These are phyloP conservation scores for Yueomyces sinensis DNA, from an alignment of 805 yeast species.

Conservation along the genomic window DNA sequence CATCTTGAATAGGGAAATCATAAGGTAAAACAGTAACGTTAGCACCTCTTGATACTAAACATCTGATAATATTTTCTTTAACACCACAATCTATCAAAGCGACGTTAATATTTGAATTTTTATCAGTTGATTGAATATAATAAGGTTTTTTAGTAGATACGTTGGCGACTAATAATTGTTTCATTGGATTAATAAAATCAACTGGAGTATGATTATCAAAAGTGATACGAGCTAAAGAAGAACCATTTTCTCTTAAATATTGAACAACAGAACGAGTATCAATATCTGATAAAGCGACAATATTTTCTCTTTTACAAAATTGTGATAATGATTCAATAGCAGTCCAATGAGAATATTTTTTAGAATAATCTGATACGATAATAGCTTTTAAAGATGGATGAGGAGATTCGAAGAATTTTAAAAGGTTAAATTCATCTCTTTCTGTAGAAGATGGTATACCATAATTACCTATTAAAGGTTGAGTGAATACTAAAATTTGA, in stretches of 20 bases:
- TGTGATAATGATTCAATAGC: slow-evolving; percentile 91
- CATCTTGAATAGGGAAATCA: slow-evolving; percentile 82
- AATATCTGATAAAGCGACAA: slow-evolving; percentile 92
- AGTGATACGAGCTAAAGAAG: slow-evolving; percentile 80
- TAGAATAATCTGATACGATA: slow-evolving; percentile 90
- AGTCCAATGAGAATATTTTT: slow-evolving; percentile 98
- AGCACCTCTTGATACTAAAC: slow-evolving; percentile 89
- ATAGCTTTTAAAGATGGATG: slow-evolving; percentile 89
- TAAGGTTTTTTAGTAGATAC: slow-evolving; percentile 94
- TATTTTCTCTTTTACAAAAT: slow-evolving; percentile 95
- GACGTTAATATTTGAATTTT: slow-evolving; percentile 39
- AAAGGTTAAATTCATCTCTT: slow-evolving; percentile 72
- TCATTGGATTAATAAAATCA: slow-evolving; percentile 81
- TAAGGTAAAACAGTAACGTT: slow-evolving; percentile 94
- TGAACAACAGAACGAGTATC: slow-evolving; percentile 93
- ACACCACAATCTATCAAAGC: slow-evolving; percentile 98
- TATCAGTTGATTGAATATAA: slow-evolving; percentile 59
- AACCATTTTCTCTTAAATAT: slow-evolving; percentile 90
- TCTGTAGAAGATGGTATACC: slow-evolving; percentile 86
- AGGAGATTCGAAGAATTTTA: slow-evolving; percentile 87
- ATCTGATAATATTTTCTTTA: slow-evolving; percentile 91
- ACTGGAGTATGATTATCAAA: slow-evolving; percentile 35
- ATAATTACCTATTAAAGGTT: slow-evolving; percentile 94
- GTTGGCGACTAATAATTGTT: slow-evolving; percentile 78
- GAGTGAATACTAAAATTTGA: slow-evolving; percentile 92